Conservation (phyloP, 352 stramenopile species). For the Phytophthora sansomeana region DNA sequence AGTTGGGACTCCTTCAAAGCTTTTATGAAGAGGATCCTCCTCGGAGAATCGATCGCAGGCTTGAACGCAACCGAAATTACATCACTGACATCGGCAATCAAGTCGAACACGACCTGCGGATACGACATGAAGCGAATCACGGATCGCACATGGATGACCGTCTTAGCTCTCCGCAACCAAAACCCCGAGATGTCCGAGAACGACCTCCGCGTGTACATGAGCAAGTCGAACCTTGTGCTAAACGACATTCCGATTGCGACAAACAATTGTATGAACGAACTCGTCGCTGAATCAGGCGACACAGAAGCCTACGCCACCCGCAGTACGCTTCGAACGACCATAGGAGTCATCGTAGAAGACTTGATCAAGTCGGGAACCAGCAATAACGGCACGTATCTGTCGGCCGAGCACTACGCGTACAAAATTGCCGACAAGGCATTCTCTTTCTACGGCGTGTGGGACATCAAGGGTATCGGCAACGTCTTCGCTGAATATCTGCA, state of each 20-base stretch:
- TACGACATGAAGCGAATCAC: conserved; percentile 30
- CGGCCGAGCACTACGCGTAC: conserved; percentile 36
- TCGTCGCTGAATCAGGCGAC: conserved; percentile 21
- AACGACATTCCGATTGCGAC: conserved; percentile 50
- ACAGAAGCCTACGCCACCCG: conserved; percentile 31
- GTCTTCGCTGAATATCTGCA: conserved; percentile 45
- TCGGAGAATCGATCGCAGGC: conserved; percentile 15
- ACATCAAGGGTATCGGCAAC: conserved; percentile 42
- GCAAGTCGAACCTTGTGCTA: conserved; percentile 45
- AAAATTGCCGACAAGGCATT: conserved; percentile 44
- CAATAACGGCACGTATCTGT: conserved; percentile 32
- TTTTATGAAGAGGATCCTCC: conserved; percentile 22
- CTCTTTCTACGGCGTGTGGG: conserved; percentile 40
- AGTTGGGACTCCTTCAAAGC: conserved; percentile 18
- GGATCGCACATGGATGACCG: conserved; percentile 28
- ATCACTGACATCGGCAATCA: conserved; percentile 16
- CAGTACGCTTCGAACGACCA: conserved; percentile 44
- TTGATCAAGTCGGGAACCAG: conserved; percentile 40
- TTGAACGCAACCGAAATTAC: conserved; percentile 21
- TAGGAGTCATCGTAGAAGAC: conserved; percentile 53
- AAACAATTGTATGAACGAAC: conserved; percentile 43
- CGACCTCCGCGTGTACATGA: conserved; percentile 23
- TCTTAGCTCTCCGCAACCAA: conserved; percentile 13
- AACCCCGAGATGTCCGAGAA: conserved; percentile 26
- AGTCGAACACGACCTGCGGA: conserved; percentile 28